Conservation (phyloP, 2,329 filamentous ascomycete species). For the Cercospora citrullina region DNA sequence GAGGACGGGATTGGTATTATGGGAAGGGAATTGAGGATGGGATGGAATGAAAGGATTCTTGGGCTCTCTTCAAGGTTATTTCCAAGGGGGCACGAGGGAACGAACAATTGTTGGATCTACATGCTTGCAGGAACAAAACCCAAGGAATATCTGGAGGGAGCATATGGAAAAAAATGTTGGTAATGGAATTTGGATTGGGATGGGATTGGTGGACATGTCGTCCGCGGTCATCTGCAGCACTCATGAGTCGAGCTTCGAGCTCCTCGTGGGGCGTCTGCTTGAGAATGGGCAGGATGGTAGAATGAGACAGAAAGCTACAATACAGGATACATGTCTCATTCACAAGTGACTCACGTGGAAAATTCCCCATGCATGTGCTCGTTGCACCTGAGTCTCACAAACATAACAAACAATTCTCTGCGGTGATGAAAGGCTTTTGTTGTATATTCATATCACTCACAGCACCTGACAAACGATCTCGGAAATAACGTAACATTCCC, state of each 20-base stretch:
- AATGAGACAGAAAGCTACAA: neutral
- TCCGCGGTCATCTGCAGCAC: neutral
- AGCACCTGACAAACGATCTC: neutral
- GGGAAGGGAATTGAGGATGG: neutral
- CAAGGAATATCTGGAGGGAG: neutral
- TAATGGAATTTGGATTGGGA: neutral
- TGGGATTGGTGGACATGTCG: neutral
- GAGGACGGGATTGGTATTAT: neutral
- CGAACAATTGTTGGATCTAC: neutral
- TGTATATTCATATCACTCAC: neutral
- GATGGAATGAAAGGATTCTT: neutral
- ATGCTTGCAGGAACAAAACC: neutral
- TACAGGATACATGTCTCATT: neutral
- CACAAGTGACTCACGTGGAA: neutral
- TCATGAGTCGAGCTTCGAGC: neutral
- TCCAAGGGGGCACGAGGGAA: neutral
- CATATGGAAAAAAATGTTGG: neutral
- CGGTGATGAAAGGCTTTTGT: neutral
- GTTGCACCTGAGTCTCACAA: neutral
- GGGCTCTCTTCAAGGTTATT: neutral
- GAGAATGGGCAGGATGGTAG: neutral
- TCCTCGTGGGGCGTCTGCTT: neutral
- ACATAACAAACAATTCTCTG: neutral
- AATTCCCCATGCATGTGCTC: neutral
- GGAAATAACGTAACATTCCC: neutral